phyloP scores from a whole-genome alignment of 202 grass and related monocot species.

The Panicum virgatum region DNA sequence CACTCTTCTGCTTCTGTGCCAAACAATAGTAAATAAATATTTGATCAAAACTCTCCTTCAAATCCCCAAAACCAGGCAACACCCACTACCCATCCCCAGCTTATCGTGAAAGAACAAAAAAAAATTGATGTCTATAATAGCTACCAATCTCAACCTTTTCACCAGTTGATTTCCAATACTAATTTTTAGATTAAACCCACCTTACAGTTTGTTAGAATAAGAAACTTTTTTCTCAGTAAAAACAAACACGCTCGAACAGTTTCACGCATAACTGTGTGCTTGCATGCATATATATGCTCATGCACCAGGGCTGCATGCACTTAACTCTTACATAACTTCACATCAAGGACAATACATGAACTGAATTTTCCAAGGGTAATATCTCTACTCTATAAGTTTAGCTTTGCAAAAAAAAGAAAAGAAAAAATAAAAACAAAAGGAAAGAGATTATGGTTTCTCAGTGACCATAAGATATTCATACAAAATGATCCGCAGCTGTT shows the following conservation, averaged over 20 bases:
- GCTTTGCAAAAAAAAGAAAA: neutral
- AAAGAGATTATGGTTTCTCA: neutral
- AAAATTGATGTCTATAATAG: neutral
- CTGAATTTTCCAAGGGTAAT: neutral
- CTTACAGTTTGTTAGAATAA: neutral
- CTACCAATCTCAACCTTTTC: neutral
- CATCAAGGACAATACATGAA: neutral
- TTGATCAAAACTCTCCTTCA: neutral
- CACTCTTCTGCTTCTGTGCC: conserved; percentile 60
- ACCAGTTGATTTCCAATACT: neutral
- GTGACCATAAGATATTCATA: neutral
- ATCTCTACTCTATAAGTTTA: neutral
- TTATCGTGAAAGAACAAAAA: neutral
- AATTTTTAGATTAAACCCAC: neutral
- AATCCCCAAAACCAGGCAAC: neutral
- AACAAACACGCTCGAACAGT: neutral
- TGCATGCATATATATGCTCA: neutral
- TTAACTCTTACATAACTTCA: neutral
- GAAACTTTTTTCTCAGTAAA: neutral
- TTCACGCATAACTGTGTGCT: neutral
- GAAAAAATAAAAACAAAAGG: neutral
- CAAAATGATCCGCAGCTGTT: neutral
- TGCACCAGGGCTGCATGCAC: neutral
- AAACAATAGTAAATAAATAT: neutral
- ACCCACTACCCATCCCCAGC: neutral